A percentile compares a stretch with the other conserved stretches of the same genome.
Conservation (phyloP, 108 stramenopile species). For the Nitzschia sp. region DNA sequence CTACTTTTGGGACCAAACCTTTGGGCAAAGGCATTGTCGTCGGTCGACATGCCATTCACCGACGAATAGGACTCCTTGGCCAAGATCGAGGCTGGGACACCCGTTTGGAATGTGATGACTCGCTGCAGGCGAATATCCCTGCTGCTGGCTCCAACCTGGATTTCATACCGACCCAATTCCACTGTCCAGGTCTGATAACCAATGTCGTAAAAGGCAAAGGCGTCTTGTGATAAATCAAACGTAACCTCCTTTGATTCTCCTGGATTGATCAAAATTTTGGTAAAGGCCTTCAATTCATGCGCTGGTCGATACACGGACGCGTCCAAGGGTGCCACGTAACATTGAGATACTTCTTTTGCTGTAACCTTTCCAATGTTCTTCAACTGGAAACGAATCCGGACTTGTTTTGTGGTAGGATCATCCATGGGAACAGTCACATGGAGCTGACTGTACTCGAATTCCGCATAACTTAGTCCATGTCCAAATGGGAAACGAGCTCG, state of each 20-base stretch:
- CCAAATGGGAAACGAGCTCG: constrained; percentile 77
- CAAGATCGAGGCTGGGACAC: constrained; percentile 1
- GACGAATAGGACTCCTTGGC: constrained; percentile 36
- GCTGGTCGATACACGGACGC: constrained; percentile 52
- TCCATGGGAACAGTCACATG: constrained; percentile 24
- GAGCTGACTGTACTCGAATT: constrained; percentile 56
- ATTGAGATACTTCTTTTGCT: constrained; percentile 51
- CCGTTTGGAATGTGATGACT: constrained; percentile 28
- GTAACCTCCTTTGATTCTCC: constrained; percentile 87
- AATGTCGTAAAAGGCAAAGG: constrained; percentile 53
- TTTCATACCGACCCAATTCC: constrained; percentile 44
- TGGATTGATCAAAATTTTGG: constrained; percentile 92
- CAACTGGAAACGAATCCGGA: constrained; percentile 31
- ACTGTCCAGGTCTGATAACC: constrained; percentile 45
- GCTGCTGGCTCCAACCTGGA: constrained; percentile 45
- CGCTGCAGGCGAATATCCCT: constrained; percentile 46
- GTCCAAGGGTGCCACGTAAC: constrained; percentile 42
- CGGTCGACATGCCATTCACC: not conserved
- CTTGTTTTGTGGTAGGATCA: constrained; percentile 11
- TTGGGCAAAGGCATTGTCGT: constrained; percentile 34
- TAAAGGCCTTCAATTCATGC: constrained; percentile 58
- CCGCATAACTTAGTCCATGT: constrained; percentile 67
- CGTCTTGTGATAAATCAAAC: constrained; percentile 45
- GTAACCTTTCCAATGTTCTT: constrained; percentile 35
- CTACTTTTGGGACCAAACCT: constrained; percentile 26